phyloP scores from a whole-genome alignment of 805 yeast species.

The baker's yeast (Saccharomyces cerevisiae) region DNA sequence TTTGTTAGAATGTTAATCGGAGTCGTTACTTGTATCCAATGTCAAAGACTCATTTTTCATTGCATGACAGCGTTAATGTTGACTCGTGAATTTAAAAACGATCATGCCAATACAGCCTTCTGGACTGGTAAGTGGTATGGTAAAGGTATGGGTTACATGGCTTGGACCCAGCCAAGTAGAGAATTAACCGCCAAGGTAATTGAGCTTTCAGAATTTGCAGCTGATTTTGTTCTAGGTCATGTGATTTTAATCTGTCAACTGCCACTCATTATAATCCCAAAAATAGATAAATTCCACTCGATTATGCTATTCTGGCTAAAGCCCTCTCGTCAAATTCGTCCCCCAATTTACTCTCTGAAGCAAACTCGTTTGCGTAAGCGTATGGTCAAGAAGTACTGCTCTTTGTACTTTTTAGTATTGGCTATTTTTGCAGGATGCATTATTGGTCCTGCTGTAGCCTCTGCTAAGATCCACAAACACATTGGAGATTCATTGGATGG shows the following conservation, averaged over 20 bases:
- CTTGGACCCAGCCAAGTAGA: constrained; percentile 91
- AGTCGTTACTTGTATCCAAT: constrained; percentile 69
- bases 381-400: constrained; percentile 90
- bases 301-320: constrained; percentile 97
- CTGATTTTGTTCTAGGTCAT: constrained; percentile 93
- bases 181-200: constrained; percentile 90
- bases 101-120: constrained; percentile 94
- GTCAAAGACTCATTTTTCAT: constrained; percentile 84
- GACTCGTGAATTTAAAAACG: constrained; percentile 94
- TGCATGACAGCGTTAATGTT: constrained; percentile 66
- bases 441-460: constrained; percentile 88
- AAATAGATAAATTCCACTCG: constrained; percentile 95
- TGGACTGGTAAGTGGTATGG: constrained; percentile 99
- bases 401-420: constrained; percentile 66
- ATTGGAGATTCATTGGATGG: constrained; percentile 31
- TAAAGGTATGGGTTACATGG: constrained; percentile 84
- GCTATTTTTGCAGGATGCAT: constrained; percentile 65
- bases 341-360: constrained; percentile 93
- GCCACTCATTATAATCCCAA: constrained; percentile 79
- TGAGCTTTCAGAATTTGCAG: constrained; percentile 92
- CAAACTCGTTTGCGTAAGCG: constrained; percentile 94
- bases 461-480: constrained; percentile 38
- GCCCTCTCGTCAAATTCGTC: constrained; percentile 93
- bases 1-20: constrained; percentile 86
- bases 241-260: constrained; percentile 77